Conservation (phyloP, 345 rosid species). For the Clarkia xantiana region DNA sequence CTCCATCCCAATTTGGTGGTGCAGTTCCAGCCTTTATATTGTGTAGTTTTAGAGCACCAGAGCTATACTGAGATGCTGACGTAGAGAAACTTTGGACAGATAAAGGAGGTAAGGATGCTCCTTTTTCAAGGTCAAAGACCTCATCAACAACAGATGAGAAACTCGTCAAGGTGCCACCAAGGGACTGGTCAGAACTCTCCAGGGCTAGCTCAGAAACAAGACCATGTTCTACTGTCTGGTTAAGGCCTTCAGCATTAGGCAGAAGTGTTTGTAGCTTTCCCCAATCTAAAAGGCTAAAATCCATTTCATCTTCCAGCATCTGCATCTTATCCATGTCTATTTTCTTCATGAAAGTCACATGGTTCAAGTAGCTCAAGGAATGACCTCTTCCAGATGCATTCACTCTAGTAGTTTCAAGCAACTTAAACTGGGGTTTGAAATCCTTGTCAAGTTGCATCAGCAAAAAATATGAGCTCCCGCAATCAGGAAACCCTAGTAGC, state of each 20-base stretch:
- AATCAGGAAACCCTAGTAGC: slow-evolving; percentile 84
- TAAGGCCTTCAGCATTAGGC: slow-evolving; percentile 29
- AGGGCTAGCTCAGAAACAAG: slow-evolving; percentile 41
- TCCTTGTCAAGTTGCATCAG: slow-evolving; percentile 87
- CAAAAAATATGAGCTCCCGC: slow-evolving; percentile 71
- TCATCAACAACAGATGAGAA: slow-evolving; percentile 85
- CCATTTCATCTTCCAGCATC: slow-evolving; percentile 72
- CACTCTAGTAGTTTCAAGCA: slow-evolving; percentile 50
- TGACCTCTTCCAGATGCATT: slow-evolving; percentile 42
- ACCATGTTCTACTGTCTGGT: slow-evolving; percentile 37
- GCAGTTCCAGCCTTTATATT: slow-evolving; percentile 30
- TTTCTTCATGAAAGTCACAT: slow-evolving; percentile 44
- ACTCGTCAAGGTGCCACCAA: slow-evolving; percentile 40
- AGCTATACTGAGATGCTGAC: slow-evolving; percentile 40
- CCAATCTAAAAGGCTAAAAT: slow-evolving; percentile 46
- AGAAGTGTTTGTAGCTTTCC: slow-evolving; percentile 35
- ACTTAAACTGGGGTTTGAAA: slow-evolving; percentile 72
- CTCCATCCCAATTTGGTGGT: slow-evolving; percentile 51
- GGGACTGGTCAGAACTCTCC: slow-evolving; percentile 35
- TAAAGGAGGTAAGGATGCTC: slow-evolving; percentile 32
- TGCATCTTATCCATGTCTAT: slow-evolving; percentile 76
- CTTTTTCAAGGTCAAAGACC: slow-evolving; percentile 81
- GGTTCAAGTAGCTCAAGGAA: slow-evolving; percentile 36
- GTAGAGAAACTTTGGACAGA: too few species aligned
- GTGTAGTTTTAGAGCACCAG: slow-evolving; percentile 29